phyloP scores from a whole-genome alignment of 1,139 yeast genomes.

The Yamadazyma trypodendri region DNA sequence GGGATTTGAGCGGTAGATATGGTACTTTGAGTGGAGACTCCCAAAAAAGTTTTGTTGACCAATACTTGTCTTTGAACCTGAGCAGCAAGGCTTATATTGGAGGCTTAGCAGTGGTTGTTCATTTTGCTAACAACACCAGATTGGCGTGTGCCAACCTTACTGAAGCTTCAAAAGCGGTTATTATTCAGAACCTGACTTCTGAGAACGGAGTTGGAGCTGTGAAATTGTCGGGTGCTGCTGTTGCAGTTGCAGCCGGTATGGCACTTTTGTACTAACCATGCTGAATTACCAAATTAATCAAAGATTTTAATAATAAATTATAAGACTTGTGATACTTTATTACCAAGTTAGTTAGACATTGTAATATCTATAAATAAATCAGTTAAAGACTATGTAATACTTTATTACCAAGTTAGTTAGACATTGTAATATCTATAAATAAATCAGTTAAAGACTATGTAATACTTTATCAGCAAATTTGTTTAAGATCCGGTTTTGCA shows the following conservation, averaged over 20 bases:
- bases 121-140: constrained; percentile 31
- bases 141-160: constrained; percentile 44
- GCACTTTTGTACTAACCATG: constrained; percentile 5
- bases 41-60: constrained; percentile 29
- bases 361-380: too few relatives aligned
- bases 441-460: too few relatives aligned
- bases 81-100: constrained; percentile 36
- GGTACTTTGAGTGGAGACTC: constrained; percentile 30
- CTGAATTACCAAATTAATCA: too few relatives aligned
- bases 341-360: too few relatives aligned
- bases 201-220: constrained; percentile 4
- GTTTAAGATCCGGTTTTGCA: too few relatives aligned
- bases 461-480: too few relatives aligned
- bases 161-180: constrained; percentile 9
- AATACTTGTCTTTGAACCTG: constrained; percentile 39
- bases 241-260: constrained; percentile 5
- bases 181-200: constrained; percentile 3
- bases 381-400: too few relatives aligned
- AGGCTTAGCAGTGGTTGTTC: constrained; percentile 38
- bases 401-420: too few relatives aligned
- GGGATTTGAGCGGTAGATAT: constrained; percentile 45
- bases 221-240: constrained; percentile 1
- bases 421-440: too few relatives aligned
- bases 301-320: too few relatives aligned
- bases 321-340: too few relatives aligned